phyloP scores from a whole-genome alignment of 108 stramenopile species.

The Hondaea fermentalgiana region DNA sequence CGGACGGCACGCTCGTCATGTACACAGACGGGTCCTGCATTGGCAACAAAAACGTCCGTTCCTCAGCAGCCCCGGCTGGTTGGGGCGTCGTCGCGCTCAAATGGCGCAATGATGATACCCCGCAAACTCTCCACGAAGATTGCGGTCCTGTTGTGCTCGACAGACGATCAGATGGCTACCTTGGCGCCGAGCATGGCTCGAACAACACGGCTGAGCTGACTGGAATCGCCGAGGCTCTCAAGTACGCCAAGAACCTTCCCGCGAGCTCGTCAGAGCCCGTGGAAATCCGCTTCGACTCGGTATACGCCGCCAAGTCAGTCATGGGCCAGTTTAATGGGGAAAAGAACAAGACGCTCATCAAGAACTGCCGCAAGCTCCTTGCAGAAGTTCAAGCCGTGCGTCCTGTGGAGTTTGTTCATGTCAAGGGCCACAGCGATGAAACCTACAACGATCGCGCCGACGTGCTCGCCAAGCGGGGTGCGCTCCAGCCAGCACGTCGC shows the following conservation, averaged over 20 bases:
- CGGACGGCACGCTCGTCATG: background rate
- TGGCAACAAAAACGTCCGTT: background rate
- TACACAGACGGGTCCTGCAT: conserved; percentile 23
- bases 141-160: conserved; percentile 13
- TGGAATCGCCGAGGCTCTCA: background rate
- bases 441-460: conserved; percentile 15
- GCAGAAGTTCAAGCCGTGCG: background rate
- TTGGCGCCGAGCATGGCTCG: background rate
- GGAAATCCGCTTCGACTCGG: background rate
- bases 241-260: background rate
- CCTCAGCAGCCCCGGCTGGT: background rate
- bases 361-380: background rate
- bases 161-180: background rate
- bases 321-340: background rate
- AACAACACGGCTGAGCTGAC: conserved; percentile 25
- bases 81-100: conserved; percentile 13
- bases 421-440: conserved; percentile 18
- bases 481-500: background rate
- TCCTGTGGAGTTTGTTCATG: background rate
- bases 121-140: background rate
- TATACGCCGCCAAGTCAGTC: conserved; percentile 18
- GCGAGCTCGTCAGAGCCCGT: background rate
- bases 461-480: background rate
- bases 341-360: conserved; percentile 18
- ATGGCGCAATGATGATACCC: background rate